Conservation (phyloP, 768 basidiomycete species). For the Kwoniella sp. region DNA sequence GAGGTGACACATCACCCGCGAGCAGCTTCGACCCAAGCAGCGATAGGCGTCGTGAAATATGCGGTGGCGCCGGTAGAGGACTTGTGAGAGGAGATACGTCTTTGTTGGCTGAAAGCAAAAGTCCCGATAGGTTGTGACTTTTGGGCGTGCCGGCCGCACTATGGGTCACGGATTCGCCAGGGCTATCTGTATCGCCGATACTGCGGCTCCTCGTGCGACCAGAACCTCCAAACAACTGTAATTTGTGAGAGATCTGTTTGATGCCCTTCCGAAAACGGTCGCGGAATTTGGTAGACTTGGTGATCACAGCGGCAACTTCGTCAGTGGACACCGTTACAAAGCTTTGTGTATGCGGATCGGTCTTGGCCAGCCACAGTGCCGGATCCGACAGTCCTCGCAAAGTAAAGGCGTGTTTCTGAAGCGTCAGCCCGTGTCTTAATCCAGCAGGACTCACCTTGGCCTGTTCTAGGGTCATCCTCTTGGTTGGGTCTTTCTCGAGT, state of each 20-base stretch:
- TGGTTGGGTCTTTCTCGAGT: constrained; percentile 71
- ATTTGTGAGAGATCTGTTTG: constrained; percentile 34
- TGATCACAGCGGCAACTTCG: constrained; percentile 64
- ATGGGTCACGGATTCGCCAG: not conserved
- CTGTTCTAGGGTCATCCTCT: constrained; percentile 71
- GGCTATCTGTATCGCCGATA: constrained; percentile 27
- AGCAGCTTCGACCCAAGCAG: constrained; percentile 9
- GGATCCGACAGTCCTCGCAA: constrained; percentile 62
- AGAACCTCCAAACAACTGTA: constrained; percentile 24
- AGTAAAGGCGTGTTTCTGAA: constrained; percentile 52
- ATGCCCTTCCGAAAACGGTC: constrained; percentile 46
- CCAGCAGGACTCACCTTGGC: constrained; percentile 63
- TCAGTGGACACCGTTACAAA: constrained; percentile 65
- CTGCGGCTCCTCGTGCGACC: constrained; percentile 37
- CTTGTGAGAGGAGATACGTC: constrained; percentile 17
- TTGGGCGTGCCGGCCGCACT: constrained; percentile 3
- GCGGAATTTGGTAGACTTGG: constrained; percentile 37
- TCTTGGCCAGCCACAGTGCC: constrained; percentile 65
- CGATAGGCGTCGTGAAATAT: constrained; percentile 15
- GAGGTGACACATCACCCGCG: not conserved
- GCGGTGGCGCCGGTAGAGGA: constrained; percentile 8
- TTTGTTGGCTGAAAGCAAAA: too few relatives aligned
- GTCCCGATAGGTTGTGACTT: constrained; percentile 2
- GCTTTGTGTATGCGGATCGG: constrained; percentile 56
- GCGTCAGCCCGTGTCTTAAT: not conserved